Conservation (phyloP, 2,329 filamentous ascomycete species). For the Myrmaecium sp. region DNA sequence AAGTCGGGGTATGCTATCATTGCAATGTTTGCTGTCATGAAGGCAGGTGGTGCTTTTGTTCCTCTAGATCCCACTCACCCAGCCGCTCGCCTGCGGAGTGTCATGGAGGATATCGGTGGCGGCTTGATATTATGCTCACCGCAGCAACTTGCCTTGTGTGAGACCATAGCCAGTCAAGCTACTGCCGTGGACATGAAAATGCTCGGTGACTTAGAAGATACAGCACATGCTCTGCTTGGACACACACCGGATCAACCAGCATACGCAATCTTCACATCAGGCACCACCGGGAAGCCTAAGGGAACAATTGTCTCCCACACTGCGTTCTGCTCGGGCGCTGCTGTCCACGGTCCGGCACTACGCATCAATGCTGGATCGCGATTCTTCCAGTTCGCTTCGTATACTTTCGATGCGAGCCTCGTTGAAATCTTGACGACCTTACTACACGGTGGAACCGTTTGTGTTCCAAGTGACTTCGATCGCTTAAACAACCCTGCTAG, state of each 20-base stretch:
- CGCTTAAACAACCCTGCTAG: conserved; percentile 28
- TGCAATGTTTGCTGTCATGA: conserved; percentile 18
- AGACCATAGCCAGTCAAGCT: conserved; percentile 12
- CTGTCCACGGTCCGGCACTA: conserved; percentile 11
- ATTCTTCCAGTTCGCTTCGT: conserved; percentile 33
- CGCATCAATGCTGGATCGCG: conserved; percentile 35
- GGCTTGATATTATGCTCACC: conserved; percentile 13
- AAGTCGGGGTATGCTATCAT: conserved; percentile 18
- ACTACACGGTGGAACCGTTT: conserved; percentile 29
- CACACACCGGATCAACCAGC: conserved; percentile 31
- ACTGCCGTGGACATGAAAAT: conserved; percentile 20
- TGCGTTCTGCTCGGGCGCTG: conserved; percentile 33
- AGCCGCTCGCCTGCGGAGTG: conserved; percentile 17
- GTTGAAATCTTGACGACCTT: conserved; percentile 30
- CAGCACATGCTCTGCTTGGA: conserved; percentile 13
- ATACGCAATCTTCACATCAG: conserved; percentile 44
- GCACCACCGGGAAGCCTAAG: conserved; percentile 39
- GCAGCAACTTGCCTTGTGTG: conserved; percentile 10
- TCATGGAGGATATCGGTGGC: conserved; percentile 14
- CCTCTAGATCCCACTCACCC: conserved; percentile 21
- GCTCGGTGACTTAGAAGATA: conserved; percentile 19
- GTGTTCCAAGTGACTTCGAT: conserved; percentile 30
- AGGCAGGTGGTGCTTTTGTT: conserved; percentile 18
- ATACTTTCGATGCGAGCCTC: conserved; percentile 29
- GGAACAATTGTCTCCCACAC: conserved; percentile 46